Evolutionary conservation across 306 rosid species (phyloP), one percentile per base, ranked within the genome.

Genomic region (Rubus idaeus): DNA sequence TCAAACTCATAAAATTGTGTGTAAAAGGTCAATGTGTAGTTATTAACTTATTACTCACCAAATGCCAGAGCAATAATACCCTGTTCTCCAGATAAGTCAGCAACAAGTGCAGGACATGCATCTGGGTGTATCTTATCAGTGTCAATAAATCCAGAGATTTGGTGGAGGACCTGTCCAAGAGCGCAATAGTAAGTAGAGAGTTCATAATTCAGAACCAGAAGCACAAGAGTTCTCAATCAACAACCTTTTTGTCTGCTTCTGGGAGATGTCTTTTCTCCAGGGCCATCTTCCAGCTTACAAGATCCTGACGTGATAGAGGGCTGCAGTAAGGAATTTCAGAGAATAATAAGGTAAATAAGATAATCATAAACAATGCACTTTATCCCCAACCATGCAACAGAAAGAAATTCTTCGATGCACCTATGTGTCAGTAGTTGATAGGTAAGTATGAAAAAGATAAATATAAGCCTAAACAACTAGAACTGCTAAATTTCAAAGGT

Each of bases 81-180:
- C 53, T 96, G 99, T 77, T 96, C 99, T 77, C 96, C 96, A 52
- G 94, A 83, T n/a, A 92, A 84, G 76, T 96, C 99, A 69, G 98
- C 97, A 77, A 92, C 96, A 79, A 96, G 85, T 4, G 99, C 98
- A 82, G 99, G 99, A 81, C 97, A 96, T 35, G 99, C 98, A 88
- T 92, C 90, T 69, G 90, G 96, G 79, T 96, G 98, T 87, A 96
- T 87, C 83, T 85, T 96, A 81, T 91, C 96, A 65, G 85, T 71
- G 86, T 96, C 99, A 50, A 96, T 89, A 83, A 96, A 96, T 39
- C 99, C 98, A 67, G 99, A 93, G 83, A 91, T 68, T 79, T 78
- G 88, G 85, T 86, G 80, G 79, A 96, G 93, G 37, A 17, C 86
- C 99, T 96, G 96, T 79, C 75, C 77, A 82, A 76, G 79, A 37